These are phyloP conservation scores for Penicillium canescens DNA, from an alignment of 495 filamentous ascomycete genomes.

Conservation along the genomic window DNA sequence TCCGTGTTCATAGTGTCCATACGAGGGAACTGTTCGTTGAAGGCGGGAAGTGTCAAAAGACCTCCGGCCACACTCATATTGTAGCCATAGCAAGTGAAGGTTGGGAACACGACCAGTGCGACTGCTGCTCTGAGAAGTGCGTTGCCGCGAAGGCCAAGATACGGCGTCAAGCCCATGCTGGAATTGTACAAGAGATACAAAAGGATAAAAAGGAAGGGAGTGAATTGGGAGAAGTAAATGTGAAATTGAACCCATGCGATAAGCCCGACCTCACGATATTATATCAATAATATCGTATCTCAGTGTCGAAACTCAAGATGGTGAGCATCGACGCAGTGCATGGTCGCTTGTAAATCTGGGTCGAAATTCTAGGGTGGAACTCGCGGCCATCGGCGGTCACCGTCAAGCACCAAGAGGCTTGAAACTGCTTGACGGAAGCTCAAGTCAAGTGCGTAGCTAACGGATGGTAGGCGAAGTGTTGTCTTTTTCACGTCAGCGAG, in stretches of 20 bases:
- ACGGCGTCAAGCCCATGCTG: constrained; percentile 8
- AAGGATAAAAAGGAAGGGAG: no score
- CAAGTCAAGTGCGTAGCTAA: not conserved
- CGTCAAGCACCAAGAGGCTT: constrained; percentile 2
- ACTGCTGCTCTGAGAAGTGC: constrained; percentile 18
- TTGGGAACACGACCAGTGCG: constrained; percentile 26
- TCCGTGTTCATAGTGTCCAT: constrained; percentile 42
- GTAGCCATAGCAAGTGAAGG: constrained; percentile 45
- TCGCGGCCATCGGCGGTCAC: constrained; percentile 15
- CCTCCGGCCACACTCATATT: constrained; percentile 40
- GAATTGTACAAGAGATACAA: not conserved
- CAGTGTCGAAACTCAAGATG: not conserved
- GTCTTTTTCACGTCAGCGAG: not conserved
- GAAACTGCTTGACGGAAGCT: not conserved
- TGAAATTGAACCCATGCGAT: not conserved
- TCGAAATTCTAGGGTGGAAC: not conserved
- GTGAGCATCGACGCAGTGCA: not conserved
- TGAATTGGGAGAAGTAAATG: not conserved
- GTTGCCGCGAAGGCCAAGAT: constrained; percentile 19
- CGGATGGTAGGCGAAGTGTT: not conserved
- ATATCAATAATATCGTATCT: constrained; percentile 1
- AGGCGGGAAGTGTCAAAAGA: constrained; percentile 25
- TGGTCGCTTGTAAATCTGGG: constrained; percentile 7
- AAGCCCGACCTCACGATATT: not conserved
- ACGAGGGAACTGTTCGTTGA: constrained; percentile 39